Evolutionary conservation across 2,329 filamentous ascomycete species (phyloP).

Genomic region (Epichloe brachyelytri): DNA sequence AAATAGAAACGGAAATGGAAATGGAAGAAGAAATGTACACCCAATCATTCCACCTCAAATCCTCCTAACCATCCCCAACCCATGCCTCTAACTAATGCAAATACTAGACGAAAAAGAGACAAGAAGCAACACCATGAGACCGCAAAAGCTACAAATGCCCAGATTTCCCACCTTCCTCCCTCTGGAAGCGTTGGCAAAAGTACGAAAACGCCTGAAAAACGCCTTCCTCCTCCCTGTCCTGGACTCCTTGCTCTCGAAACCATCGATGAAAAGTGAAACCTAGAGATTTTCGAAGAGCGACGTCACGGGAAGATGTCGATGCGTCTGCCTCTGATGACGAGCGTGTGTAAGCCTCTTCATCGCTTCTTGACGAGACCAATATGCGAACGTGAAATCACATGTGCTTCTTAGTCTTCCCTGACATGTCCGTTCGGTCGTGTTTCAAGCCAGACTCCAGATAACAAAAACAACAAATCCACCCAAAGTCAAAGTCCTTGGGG

Average conservation of each 20-base stretch:
- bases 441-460: not conserved
- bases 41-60: not conserved
- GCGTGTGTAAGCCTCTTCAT: too few species aligned
- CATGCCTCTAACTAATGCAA: not conserved
- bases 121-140: not conserved
- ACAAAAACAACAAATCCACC: not conserved
- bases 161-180: not conserved
- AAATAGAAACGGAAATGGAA: not conserved
- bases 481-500: not conserved
- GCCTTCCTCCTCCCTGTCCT: conserved; percentile 1
- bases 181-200: too few species aligned
- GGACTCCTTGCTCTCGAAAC: not conserved
- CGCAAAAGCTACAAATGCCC: not conserved
- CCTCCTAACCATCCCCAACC: not conserved
- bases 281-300: not conserved
- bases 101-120: not conserved
- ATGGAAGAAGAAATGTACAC: not conserved
- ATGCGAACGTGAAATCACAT: too few species aligned
- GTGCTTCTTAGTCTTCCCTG: too few species aligned
- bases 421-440: too few species aligned
- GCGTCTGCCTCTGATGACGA: not conserved
- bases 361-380: too few species aligned
- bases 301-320: not conserved
- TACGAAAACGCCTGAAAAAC: conserved; percentile 1
- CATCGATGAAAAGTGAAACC: not conserved